Base-by-base conservation (phyloP, 2,329 filamentous ascomycete species). In the Aspergillus persii region DNA sequence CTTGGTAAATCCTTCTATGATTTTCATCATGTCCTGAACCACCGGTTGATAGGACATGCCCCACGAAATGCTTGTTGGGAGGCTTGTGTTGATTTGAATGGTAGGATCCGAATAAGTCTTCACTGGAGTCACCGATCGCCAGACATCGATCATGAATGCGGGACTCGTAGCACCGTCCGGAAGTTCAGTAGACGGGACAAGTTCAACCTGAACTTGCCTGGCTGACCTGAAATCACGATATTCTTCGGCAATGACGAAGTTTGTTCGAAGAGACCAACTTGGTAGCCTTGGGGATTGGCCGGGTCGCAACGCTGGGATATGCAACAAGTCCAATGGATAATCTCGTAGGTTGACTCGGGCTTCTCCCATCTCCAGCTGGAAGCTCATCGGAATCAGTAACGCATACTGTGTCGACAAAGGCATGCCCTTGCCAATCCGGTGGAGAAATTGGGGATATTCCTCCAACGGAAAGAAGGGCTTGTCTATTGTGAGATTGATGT, bases 11-110 rank as follows among this genome's bases (percentile, higher is more conserved):
- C 91, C 94, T 76, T 99, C 95, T 61, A 99, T 90, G 29, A 93
- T 93, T 85, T 98, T 97, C 95, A 99, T 99, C 90, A 98, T 96
- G 71, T 99, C 96, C 74, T 99, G 95, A 52, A 99, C 94, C 1
- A 94, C 94, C 30, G 96, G 95, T 71, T 99, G 96, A 70, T 98
- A 99, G 2, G 93, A 96, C 50, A 95, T 93, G 7, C 93, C 93
- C 96, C 95, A 99, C 0, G 94, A 97, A 55, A 99, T 94, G 49
- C 91, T 87, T 0, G 95, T 99, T 2, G 96, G 91, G 59, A 94
- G 86, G 56, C 89, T 90, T 2, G 94, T 97, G 74, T 98, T 96
- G 74, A 99, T 93, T 63, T 96, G 91, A 68, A 99, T 83, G 36
- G 85, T 86, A 75, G 97, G 93, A 70, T 98, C 90, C 0, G 95